phyloP scores from a whole-genome alignment of 352 stramenopile genomes.

The Globisporangium nagaii region DNA sequence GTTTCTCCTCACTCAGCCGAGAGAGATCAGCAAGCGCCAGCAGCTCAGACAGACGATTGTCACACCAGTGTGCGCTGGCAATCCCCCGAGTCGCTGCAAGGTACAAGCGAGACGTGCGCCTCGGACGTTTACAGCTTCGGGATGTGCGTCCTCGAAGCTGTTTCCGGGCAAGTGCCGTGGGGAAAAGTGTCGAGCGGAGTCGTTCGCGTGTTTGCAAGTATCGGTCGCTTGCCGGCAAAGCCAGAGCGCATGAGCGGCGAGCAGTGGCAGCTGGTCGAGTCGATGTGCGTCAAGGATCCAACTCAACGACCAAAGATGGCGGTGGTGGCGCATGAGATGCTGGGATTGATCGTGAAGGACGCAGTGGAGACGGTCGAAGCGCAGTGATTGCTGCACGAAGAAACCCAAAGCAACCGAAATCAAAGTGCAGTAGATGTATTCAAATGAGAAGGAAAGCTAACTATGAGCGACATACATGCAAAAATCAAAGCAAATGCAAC shows the following conservation, averaged over 20 bases:
- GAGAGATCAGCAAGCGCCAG: neutral
- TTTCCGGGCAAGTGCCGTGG: neutral
- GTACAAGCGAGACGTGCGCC: neutral
- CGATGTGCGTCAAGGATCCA: neutral
- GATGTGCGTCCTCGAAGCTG: slow-evolving; percentile 8
- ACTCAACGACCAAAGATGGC: neutral
- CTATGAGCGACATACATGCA: too few species aligned
- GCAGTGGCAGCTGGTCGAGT: neutral
- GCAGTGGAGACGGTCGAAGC: too few species aligned
- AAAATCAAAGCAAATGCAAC: too few species aligned
- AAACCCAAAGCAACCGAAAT: too few species aligned
- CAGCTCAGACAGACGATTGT: neutral
- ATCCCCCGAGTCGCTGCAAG: neutral
- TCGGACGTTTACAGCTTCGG: slow-evolving; percentile 12
- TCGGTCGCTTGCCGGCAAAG: neutral
- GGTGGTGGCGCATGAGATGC: neutral
- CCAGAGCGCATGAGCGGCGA: neutral
- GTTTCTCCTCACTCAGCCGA: neutral
- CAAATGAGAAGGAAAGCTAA: too few species aligned
- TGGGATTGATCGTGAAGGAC: neutral
- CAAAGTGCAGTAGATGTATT: too few species aligned
- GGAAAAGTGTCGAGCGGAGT: neutral
- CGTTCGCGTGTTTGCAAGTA: neutral
- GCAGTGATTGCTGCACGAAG: too few species aligned
- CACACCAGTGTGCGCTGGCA: neutral